Conservation (phyloP, 2,329 filamentous ascomycete species). For the Epichloe baconii region DNA sequence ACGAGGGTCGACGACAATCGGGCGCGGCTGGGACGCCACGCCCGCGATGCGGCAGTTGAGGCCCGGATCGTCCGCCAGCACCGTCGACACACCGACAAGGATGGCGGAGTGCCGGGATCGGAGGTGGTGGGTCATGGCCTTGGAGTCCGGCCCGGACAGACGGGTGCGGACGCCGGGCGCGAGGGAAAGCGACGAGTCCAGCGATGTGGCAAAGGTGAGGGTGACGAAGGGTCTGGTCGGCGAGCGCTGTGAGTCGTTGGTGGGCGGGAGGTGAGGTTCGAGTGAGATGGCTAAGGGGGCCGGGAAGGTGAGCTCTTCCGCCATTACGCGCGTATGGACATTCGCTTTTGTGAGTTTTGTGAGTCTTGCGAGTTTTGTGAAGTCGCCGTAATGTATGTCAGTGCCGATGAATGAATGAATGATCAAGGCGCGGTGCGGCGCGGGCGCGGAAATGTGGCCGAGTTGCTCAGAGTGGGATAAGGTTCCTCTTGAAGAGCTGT, state of each 20-base stretch:
- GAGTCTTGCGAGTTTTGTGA: no score
- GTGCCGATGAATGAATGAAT: no score
- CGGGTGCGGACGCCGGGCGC: slow-evolving; percentile 68
- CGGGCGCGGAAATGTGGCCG: no score
- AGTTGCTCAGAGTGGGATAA: no score
- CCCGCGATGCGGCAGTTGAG: slow-evolving; percentile 67
- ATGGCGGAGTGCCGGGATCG: slow-evolving; percentile 75
- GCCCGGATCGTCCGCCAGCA: slow-evolving; percentile 70
- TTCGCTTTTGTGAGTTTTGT: no score
- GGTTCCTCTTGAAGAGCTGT: no score
- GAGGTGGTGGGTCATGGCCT: slow-evolving; percentile 87
- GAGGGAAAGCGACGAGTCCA: slow-evolving; percentile 69
- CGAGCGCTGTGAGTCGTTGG: background rate
- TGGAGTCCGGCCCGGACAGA: slow-evolving; percentile 71
- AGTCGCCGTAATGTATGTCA: no score
- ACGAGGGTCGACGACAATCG: slow-evolving; percentile 68
- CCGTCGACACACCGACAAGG: slow-evolving; percentile 72
- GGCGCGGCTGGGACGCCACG: slow-evolving; percentile 57
- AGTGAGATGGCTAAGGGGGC: slow-evolving; percentile 18
- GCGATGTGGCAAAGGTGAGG: slow-evolving; percentile 79
- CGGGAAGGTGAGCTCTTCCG: slow-evolving; percentile 21
- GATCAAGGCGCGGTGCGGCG: no score
- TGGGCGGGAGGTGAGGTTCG: slow-evolving; percentile 20
- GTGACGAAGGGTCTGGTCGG: slow-evolving; percentile 44
- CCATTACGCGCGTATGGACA: slow-evolving; percentile 13